Base-by-base conservation (phyloP, 108 stramenopile species). In the Nitzschia palea region DNA sequence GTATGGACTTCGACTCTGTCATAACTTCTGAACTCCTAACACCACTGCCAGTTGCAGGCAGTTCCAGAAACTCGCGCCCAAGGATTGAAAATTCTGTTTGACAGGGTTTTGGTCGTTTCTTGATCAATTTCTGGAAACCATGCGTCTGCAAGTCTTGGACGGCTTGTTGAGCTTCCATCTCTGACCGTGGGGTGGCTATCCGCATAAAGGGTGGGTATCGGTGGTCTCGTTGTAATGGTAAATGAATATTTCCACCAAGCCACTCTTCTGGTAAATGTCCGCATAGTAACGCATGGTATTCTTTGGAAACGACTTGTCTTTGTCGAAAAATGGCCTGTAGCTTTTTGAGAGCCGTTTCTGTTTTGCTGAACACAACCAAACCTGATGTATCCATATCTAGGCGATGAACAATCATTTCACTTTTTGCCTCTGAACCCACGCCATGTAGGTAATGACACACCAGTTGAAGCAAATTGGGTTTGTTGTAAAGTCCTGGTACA, bases 331-430 rank as follows among this genome's bases (percentile, higher is more conserved):
- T 18, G 43, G 76, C 71, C 37, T 93, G 92, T 25, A 93, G 53
- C 18, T 51, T 64, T 30, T 67, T 53, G 60, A 88, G 69, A 9
- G 79, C 65, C 2, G 35, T 30, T 31, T 51, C 29, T 0, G 74
- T 79, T 50, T 79, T 71, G 36, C 81, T 86, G 70, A 86, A 89
- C 3, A 94, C 65, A 9, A 94, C 83, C 18, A 94, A 47, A 14
- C 93, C 93, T 30, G 77, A 79, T 0, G 93, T 94, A 73, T 91
- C 93, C 89, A 94, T 91, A 48, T 89, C 93, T 35, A 94, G 73
- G 50, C 93, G 82, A 72, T 94, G 93, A 27, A 86, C 82, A 52
- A 91, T 83, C 88, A 89, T 87, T 34, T 66, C 55, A 17, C 37
- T 73, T 74, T 47, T 86, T 80, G 73, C 47, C 30, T 64, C 42